Evolutionary conservation across 768 basidiomycete species (phyloP), one percentile per base, ranked within the genome.

Genomic region (Amanita rimosa): DNA sequence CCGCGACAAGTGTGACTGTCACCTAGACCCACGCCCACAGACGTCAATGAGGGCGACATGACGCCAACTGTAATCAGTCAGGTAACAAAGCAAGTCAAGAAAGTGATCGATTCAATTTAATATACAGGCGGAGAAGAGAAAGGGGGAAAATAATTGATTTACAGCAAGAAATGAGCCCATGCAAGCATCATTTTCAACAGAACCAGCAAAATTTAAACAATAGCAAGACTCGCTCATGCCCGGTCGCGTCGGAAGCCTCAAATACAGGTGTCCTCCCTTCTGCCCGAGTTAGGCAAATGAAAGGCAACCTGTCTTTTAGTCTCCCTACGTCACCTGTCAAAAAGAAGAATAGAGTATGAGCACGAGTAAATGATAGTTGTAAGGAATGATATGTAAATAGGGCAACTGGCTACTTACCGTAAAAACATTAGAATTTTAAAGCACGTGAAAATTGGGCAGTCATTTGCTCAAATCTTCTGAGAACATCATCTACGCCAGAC

Each of bases 401-500:
- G n/a, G 6, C 6, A 26, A 14, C 6, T 13, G 6, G 6, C 5
- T 1, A 13, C 41, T 42, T 24, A 41, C 39, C 22, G 14, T 41
- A 0, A 11, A 29, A 6, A 11, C 21, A 13, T 44, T 31, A 44
- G 4, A 44, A 37, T 21, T 6, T 38, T 27, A 48, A 31, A n/a
- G 37, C 7, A 9, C 37, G 36, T 4, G 37, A 29, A n/a, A 48
- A 48, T 19, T 7, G 36, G 9, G 16, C 27, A 16, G 26, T 61
- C 46, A 73, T 54, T 34, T 54, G 53, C 10, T 57, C 47, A 45
- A 63, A 59, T 13, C 57, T 53, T 37, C 54, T 51, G 48, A 61
- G 55, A n/a, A 73, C 61, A 41, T 60, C 43, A 29, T 58, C 42
- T 51, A 64, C 62, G 52, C 53, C 58, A 16, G 66, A 61, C 6